These are phyloP conservation scores for Apiotrichum gracile DNA, from an alignment of 1,284 basidiomycete genomes.

Conservation along the genomic window DNA sequence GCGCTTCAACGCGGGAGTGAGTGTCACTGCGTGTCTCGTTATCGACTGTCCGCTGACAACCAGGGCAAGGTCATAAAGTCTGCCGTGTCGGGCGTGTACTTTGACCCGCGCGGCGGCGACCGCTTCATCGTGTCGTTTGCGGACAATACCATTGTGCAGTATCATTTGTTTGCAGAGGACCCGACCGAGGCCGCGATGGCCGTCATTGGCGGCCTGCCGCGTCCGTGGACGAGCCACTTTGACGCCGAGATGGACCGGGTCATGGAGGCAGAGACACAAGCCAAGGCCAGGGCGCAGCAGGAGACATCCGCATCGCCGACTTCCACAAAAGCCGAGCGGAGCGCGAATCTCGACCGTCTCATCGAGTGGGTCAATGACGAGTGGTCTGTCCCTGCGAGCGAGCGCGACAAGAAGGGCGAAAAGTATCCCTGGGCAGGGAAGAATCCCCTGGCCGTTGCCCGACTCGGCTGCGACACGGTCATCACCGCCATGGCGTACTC, in stretches of 20 bases:
- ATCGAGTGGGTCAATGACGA: conserved; percentile 47
- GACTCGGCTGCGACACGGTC: conserved; percentile 48
- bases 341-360: conserved; percentile 20
- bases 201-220: conserved; percentile 16
- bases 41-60: too few species aligned
- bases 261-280: background rate
- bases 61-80: conserved; percentile 73
- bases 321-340: conserved; percentile 1
- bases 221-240: conserved; percentile 37
- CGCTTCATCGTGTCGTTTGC: conserved; percentile 87
- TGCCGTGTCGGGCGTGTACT: conserved; percentile 74
- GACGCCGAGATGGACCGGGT: conserved; percentile 12
- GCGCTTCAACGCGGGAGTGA: conserved; percentile 83
- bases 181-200: conserved; percentile 21
- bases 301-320: too few species aligned
- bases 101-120: conserved; percentile 78
- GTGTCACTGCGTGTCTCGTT: conserved; percentile 21
- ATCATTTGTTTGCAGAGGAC: conserved; percentile 43
- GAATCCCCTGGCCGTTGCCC: conserved; percentile 45
- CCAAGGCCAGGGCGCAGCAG: background rate
- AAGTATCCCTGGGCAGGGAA: conserved; percentile 41
- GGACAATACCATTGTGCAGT: conserved; percentile 51
- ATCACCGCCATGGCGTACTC: conserved; percentile 83
- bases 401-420: conserved; percentile 30
- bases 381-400: conserved; percentile 24